Conservation (phyloP, 2,329 filamentous ascomycete species). For the Aspergillus eucalypticola region DNA sequence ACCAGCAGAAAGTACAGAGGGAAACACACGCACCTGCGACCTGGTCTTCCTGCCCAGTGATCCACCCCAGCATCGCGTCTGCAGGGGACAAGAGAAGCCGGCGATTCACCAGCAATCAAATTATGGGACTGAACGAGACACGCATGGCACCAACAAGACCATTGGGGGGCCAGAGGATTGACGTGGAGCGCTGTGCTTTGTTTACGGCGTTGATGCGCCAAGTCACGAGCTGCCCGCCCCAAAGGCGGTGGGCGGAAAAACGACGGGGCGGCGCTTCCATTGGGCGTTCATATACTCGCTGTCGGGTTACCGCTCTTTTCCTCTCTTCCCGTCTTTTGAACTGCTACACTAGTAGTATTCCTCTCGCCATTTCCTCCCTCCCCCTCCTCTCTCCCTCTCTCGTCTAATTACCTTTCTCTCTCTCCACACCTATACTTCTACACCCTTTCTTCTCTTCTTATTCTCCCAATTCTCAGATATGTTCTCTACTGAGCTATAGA, state of each 20-base stretch:
- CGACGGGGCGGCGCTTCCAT: slow-evolving; percentile 13
- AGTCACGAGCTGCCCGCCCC: slow-evolving; percentile 1
- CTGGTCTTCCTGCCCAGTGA: slow-evolving; percentile 33
- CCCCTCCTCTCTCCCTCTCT: background rate
- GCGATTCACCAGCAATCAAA: slow-evolving; percentile 8
- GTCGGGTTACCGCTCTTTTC: slow-evolving; percentile 22
- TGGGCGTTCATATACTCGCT: background rate
- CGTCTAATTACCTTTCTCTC: background rate
- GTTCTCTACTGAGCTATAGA: slow-evolving; percentile 35
- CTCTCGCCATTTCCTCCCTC: background rate
- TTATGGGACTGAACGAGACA: slow-evolving; percentile 14
- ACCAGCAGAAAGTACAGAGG: no score
- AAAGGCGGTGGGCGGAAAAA: slow-evolving; percentile 28
- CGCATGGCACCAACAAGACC: slow-evolving; percentile 20
- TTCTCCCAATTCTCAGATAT: slow-evolving; percentile 24
- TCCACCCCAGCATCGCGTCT: slow-evolving; percentile 38
- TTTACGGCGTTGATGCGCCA: slow-evolving; percentile 28
- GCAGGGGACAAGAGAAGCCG: slow-evolving; percentile 9
- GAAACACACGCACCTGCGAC: slow-evolving; percentile 29
- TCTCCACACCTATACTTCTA: slow-evolving; percentile 1
- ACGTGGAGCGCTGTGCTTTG: slow-evolving; percentile 36
- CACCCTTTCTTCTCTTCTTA: slow-evolving; percentile 6
- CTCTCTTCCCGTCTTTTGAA: background rate
- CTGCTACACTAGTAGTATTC: background rate
- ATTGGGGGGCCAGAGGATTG: slow-evolving; percentile 22